Percentiles rank a stretch among this genome's conserved stretches.
phyloP scores from a whole-genome alignment of 169 alveolate species.

The Hepatocystis sp. region DNA sequence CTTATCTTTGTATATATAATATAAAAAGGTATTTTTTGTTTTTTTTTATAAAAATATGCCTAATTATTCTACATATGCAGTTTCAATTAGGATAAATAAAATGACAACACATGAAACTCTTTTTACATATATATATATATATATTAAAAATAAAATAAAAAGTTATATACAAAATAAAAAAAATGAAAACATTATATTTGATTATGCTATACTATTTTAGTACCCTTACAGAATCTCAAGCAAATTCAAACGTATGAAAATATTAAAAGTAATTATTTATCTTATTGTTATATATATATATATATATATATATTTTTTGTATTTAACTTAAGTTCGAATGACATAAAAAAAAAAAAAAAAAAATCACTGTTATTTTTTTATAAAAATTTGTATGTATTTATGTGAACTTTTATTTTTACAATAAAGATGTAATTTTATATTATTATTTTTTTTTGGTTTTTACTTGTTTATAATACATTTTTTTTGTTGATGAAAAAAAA shows the following conservation, averaged over 20 bases:
- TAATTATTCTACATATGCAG: slow-evolving; percentile 5
- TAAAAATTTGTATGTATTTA: no score
- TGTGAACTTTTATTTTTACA: no score
- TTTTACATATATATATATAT: slow-evolving; percentile 21
- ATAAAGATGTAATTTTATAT: no score
- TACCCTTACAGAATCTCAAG: slow-evolving; percentile 34
- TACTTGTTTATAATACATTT: no score
- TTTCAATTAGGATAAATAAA: slow-evolving; percentile 15
- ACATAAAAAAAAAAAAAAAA: no score
- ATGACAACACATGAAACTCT: slow-evolving; percentile 9
- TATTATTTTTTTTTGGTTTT: no score
- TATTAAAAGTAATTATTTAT: slow-evolving; percentile 33
- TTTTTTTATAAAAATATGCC: slow-evolving; percentile 1
- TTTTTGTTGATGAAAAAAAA: no score
- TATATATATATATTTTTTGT: no score
- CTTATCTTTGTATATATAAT: not conserved
- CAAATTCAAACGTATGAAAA: slow-evolving; percentile 63
- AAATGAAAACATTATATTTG: slow-evolving; percentile 46
- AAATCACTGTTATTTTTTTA: no score
- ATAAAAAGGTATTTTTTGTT: not conserved
- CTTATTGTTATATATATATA: slow-evolving; percentile 6
- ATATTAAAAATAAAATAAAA: slow-evolving; percentile 18
- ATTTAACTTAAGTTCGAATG: no score
- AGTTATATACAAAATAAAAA: slow-evolving; percentile 15
- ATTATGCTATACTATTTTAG: slow-evolving; percentile 36